Percentiles rank a stretch among this genome's conserved stretches.
Evolutionary conservation across 495 filamentous ascomycete species (phyloP).

Genomic region (Clavariopsis aquatica): DNA sequence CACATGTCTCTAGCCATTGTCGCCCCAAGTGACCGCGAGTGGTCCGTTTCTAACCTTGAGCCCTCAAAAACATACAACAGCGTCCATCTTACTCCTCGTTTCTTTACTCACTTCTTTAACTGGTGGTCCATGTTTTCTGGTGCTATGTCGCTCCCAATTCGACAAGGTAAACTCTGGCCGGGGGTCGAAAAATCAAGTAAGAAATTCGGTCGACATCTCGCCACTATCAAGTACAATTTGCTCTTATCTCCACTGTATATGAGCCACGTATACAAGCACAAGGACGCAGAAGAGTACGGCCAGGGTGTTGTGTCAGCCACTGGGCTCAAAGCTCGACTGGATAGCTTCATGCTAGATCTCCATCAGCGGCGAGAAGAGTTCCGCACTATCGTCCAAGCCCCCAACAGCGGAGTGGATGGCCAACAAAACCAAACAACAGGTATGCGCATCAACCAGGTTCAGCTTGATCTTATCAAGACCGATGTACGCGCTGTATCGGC

Average conservation of each 20-base stretch:
- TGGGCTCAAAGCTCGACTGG: conserved; percentile 87
- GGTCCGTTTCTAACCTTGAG: conserved; percentile 69
- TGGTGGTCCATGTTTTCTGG: conserved; percentile 98
- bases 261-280: conserved; percentile 97
- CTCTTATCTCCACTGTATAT: conserved; percentile 90
- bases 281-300: conserved; percentile 83
- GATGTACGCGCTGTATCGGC: conserved; percentile 94
- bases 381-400: conserved; percentile 62
- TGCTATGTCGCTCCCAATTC: conserved; percentile 89
- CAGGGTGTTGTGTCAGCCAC: conserved; percentile 85
- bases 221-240: conserved; percentile 95
- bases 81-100: conserved; percentile 86
- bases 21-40: conserved; percentile 78
- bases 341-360: conserved; percentile 93
- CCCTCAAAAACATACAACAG: conserved; percentile 90
- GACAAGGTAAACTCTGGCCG: conserved; percentile 88
- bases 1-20: conserved; percentile 88
- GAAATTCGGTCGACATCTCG: conserved; percentile 95
- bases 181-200: conserved; percentile 93
- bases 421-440: conserved; percentile 77
- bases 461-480: conserved; percentile 87
- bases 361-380: conserved; percentile 94
- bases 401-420: conserved; percentile 57
- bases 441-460: conserved; percentile 92
- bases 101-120: conserved; percentile 97